Base-by-base conservation (phyloP, 2,329 filamentous ascomycete species). In the Aciculosporium take region DNA sequence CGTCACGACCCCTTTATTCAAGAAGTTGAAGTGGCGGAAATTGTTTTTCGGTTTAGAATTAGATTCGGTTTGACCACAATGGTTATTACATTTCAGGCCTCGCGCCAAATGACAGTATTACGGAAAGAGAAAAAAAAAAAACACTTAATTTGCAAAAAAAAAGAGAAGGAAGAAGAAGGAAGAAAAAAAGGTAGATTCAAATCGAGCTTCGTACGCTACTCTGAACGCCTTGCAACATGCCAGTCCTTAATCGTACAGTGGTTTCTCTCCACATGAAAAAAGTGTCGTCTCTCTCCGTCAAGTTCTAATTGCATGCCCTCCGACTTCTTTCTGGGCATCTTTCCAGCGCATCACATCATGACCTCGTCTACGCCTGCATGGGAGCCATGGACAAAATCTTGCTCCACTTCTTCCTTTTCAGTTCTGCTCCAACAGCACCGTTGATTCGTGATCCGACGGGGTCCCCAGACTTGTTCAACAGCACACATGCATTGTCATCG, bases 301-400 rank as follows among this genome's bases (percentile, higher is more conserved):
- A 18, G 15, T 33, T 27, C 21, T 29, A 7, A 30, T 3, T 9
- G 7, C 25, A 29, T 7, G 15, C 4, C 27, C 6, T 15, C 20
- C 3, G 7, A 13, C 27, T 10, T 9, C 20, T 15, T 12, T 9
- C 12, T 21, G 12, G 15, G 23, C 13, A 21, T 7, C 12, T 35
- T 12, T n/a, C n/a, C n/a, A n/a, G n/a, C n/a, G n/a, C n/a, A n/a
- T n/a, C n/a, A n/a, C n/a, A n/a, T n/a, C n/a, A n/a, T n/a, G n/a
- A n/a, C n/a, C 28, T 25, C 32, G 24, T 33, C 52, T 64, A 76
- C 29, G 67, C 72, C 53, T 76, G 70, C 65, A 73, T 71, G 18
- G 91, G 89, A 41, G 91, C 91, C 72, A 98, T 76, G 52, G 85
- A 94, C 58, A 98, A 65, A 55, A 98, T 96, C 76, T 96, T 98